Evolutionary conservation across 208 protist species (phyloP).

Genomic region (Angomonas desouzai): DNA sequence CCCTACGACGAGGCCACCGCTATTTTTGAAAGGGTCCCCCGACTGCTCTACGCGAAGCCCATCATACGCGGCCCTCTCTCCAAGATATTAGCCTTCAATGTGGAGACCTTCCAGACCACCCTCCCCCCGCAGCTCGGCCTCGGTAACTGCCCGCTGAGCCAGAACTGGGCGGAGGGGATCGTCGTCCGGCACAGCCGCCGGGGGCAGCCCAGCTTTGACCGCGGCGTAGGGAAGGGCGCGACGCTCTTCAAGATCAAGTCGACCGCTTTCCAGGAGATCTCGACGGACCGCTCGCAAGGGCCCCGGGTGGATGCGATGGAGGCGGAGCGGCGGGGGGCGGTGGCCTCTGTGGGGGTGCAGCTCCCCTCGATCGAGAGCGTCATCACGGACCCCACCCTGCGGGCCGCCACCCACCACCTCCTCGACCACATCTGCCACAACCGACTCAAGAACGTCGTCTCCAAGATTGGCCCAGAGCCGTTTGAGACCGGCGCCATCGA

Average conservation of each 20-base stretch:
- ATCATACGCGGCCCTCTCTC: constrained; percentile 73
- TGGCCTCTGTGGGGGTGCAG: constrained; percentile 55
- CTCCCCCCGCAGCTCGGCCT: constrained; percentile 81
- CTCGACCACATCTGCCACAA: constrained; percentile 77
- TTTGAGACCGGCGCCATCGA: constrained; percentile 68
- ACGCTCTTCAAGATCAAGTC: constrained; percentile 88
- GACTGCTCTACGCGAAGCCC: constrained; percentile 67
- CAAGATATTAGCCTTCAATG: constrained; percentile 79
- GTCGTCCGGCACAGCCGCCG: constrained; percentile 73
- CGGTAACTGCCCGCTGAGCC: constrained; percentile 74
- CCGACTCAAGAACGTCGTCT: constrained; percentile 74
- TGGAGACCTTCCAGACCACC: constrained; percentile 76
- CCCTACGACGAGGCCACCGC: constrained; percentile 54
- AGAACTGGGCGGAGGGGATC: constrained; percentile 82
- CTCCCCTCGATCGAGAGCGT: constrained; percentile 65
- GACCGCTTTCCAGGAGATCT: constrained; percentile 84
- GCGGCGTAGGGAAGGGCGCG: constrained; percentile 8
- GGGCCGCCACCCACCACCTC: constrained; percentile 32
- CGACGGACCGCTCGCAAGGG: constrained; percentile 60
- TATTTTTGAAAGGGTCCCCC: constrained; percentile 67
- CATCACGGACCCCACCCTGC: constrained; percentile 46
- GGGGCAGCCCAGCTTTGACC: constrained; percentile 54
- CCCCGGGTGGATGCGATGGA: constrained; percentile 75
- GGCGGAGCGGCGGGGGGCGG: constrained; percentile 40
- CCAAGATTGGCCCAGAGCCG: constrained; percentile 76